phyloP scores from a whole-genome alignment of 2,329 filamentous ascomycete genomes.

The Xylariaceae sp. region DNA sequence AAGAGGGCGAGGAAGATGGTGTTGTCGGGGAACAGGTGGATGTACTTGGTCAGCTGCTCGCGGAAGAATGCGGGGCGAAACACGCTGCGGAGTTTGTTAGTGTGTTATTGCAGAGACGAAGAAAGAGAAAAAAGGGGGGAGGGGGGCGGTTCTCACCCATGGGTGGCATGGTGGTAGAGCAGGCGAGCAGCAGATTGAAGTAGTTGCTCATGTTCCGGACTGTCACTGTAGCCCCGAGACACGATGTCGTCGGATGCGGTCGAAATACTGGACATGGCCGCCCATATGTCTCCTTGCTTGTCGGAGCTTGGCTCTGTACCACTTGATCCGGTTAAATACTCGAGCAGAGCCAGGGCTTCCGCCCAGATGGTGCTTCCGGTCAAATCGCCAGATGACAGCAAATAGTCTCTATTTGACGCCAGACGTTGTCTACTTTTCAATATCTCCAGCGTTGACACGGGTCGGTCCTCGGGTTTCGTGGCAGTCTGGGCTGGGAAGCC shows the following conservation, averaged over 20 bases:
- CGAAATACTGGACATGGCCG: constrained; percentile 36
- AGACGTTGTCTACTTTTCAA: constrained; percentile 50
- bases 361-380: constrained; percentile 46
- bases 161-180: constrained; percentile 56
- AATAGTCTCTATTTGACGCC: constrained; percentile 44
- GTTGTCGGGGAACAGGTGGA: constrained; percentile 64
- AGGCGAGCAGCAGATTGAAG: constrained; percentile 63
- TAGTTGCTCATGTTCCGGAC: constrained; percentile 49
- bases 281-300: constrained; percentile 48
- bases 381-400: constrained; percentile 41
- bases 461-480: constrained; percentile 10
- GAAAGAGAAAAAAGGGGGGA: neutral
- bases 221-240: constrained; percentile 25
- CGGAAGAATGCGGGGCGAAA: constrained; percentile 63
- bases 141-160: constrained; percentile 39
- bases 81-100: constrained; percentile 33
- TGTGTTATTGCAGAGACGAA: neutral
- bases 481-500: constrained; percentile 8
- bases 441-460: constrained; percentile 29
- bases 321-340: constrained; percentile 50
- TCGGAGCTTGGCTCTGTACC: constrained; percentile 35
- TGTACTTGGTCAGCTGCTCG: constrained; percentile 50
- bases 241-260: constrained; percentile 35
- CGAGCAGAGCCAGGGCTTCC: constrained; percentile 57
- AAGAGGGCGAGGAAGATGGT: constrained; percentile 66